Evolutionary conservation across 2,329 filamentous ascomycete genomes (phyloP).

Genomic region (Neurospora sp.): DNA sequence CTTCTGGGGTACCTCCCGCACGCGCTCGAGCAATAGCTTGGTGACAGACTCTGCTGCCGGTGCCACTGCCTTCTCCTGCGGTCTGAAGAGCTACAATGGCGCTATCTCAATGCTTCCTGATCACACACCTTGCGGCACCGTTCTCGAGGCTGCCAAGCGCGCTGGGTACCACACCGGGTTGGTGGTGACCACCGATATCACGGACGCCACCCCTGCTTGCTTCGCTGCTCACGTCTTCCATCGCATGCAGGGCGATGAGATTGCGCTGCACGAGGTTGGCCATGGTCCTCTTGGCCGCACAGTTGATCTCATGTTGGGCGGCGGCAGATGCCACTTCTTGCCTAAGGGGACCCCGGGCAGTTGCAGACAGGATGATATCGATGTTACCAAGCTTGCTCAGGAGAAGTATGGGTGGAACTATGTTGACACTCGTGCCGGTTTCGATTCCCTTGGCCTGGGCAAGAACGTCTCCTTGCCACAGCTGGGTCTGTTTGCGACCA

Average conservation of each 20-base stretch:
- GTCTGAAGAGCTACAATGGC: constrained; percentile 88
- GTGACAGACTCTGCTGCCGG: constrained; percentile 97
- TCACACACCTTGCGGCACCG: constrained; percentile 79
- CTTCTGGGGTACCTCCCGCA: constrained; percentile 82
- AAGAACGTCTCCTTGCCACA: constrained; percentile 64
- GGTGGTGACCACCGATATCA: constrained; percentile 89
- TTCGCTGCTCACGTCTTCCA: constrained; percentile 82
- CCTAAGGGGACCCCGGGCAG: constrained; percentile 72
- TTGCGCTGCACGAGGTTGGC: constrained; percentile 86
- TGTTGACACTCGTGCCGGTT: constrained; percentile 58
- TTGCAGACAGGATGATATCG: constrained; percentile 68
- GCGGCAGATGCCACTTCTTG: constrained; percentile 86
- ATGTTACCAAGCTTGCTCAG: constrained; percentile 64
- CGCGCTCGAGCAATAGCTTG: constrained; percentile 70
- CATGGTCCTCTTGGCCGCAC: constrained; percentile 76
- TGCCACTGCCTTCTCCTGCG: constrained; percentile 92
- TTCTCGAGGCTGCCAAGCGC: constrained; percentile 83
- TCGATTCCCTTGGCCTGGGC: constrained; percentile 63
- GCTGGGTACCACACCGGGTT: constrained; percentile 87
- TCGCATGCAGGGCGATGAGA: constrained; percentile 74
- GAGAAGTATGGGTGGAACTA: constrained; percentile 73
- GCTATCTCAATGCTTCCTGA: constrained; percentile 86
- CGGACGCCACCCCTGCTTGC: constrained; percentile 91
- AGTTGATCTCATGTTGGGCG: constrained; percentile 87
- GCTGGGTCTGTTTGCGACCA: constrained; percentile 72